These are phyloP conservation scores for Clonostachys rhizophaga DNA, from an alignment of 2,329 filamentous ascomycete species.

Conservation along the genomic window DNA sequence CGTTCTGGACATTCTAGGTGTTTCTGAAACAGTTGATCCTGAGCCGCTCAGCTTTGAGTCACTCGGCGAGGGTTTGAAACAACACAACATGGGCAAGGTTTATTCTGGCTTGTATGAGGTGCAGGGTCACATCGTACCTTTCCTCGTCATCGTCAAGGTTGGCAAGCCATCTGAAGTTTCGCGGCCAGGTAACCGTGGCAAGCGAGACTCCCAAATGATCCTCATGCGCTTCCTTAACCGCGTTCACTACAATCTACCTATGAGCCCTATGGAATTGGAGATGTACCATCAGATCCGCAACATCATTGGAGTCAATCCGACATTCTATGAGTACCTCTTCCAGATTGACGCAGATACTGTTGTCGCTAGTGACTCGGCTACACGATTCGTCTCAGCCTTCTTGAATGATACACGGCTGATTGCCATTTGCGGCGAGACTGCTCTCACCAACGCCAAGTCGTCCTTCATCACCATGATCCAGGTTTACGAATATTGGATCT, in stretches of 20 bases:
- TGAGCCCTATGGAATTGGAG: slow-evolving; percentile 95
- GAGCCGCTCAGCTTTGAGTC: slow-evolving; percentile 96
- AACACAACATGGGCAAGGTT: slow-evolving; percentile 99
- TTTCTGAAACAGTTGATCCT: slow-evolving; percentile 88
- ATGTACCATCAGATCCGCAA: slow-evolving; percentile 99
- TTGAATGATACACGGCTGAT: slow-evolving; percentile 90
- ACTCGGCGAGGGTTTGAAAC: slow-evolving; percentile 90
- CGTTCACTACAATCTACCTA: slow-evolving; percentile 93
- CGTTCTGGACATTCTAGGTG: slow-evolving; percentile 93
- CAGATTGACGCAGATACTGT: slow-evolving; percentile 98
- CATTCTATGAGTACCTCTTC: slow-evolving; percentile 94
- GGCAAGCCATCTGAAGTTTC: slow-evolving; percentile 96
- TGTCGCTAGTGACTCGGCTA: slow-evolving; percentile 83
- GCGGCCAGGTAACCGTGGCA: slow-evolving; percentile 94
- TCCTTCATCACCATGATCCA: slow-evolving; percentile 99
- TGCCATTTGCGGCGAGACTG: slow-evolving; percentile 91
- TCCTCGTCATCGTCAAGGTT: slow-evolving; percentile 94
- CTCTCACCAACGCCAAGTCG: slow-evolving; percentile 84
- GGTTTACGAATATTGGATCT: slow-evolving; percentile 99
- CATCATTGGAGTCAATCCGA: slow-evolving; percentile 97
- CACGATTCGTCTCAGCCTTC: slow-evolving; percentile 88
- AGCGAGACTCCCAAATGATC: slow-evolving; percentile 98
- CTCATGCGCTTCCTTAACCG: slow-evolving; percentile 99
- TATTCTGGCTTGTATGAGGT: slow-evolving; percentile 98
- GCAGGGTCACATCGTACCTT: slow-evolving; percentile 95